Conservation (phyloP, 78 protist genomes). For the Bodo saltans region DNA sequence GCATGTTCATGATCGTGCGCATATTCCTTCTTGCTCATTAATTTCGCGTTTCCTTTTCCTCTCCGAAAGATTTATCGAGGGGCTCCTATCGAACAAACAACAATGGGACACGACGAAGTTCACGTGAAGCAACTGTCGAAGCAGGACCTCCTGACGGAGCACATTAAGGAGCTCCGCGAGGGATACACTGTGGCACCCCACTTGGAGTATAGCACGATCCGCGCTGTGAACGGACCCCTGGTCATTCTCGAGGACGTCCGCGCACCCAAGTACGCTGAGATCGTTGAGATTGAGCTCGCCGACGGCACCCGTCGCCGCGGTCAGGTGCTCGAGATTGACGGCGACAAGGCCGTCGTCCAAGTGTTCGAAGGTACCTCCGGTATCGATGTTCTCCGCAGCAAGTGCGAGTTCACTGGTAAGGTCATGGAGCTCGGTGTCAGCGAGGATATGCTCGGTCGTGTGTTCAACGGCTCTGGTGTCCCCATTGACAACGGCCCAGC, state of each 20-base stretch:
- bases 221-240: slow-evolving; percentile 98
- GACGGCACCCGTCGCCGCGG: slow-evolving; percentile 88
- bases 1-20: no score
- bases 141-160: slow-evolving; percentile 15
- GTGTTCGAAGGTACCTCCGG: slow-evolving; percentile 99
- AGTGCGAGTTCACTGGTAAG: slow-evolving; percentile 93
- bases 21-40: no score
- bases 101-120: neutral
- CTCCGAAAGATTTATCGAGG: no score
- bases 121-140: neutral
- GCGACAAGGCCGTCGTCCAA: slow-evolving; percentile 95
- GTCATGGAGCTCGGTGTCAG: slow-evolving; percentile 83
- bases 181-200: slow-evolving; percentile 35
- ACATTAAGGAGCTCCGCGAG: slow-evolving; percentile 1
- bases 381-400: slow-evolving; percentile 89
- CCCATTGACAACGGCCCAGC: slow-evolving; percentile 92
- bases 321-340: slow-evolving; percentile 91
- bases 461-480: slow-evolving; percentile 98
- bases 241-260: slow-evolving; percentile 95
- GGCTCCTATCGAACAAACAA: neutral
- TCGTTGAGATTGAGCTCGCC: slow-evolving; percentile 89
- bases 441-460: slow-evolving; percentile 98
- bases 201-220: slow-evolving; percentile 92
- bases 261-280: slow-evolving; percentile 91
- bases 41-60: no score